Percentiles rank a stretch among this genome's conserved stretches.
Conservation (phyloP, 2,329 filamentous ascomycete species). For the Penicillium sp. region DNA sequence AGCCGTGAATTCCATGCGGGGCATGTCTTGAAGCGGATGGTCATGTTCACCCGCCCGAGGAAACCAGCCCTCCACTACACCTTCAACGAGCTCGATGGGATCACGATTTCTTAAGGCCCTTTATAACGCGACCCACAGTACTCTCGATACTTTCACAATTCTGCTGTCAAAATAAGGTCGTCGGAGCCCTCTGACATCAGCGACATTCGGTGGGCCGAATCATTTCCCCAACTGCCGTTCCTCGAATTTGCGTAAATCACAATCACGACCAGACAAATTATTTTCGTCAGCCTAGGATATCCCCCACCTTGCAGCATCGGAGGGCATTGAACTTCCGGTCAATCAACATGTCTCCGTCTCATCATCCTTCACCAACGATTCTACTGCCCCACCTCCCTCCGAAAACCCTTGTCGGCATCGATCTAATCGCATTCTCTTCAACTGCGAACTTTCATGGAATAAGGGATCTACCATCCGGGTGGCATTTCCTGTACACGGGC, state of each 20-base stretch:
- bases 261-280: background rate
- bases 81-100: too few species aligned
- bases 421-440: conserved; percentile 57
- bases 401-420: conserved; percentile 47
- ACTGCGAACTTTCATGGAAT: conserved; percentile 57
- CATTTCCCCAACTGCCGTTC: conserved; percentile 2
- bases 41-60: too few species aligned
- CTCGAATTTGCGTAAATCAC: background rate
- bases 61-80: too few species aligned
- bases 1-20: too few species aligned
- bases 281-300: background rate
- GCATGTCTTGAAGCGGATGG: too few species aligned
- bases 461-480: conserved; percentile 52
- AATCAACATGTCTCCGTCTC: conserved; percentile 15
- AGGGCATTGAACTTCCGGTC: background rate
- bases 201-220: background rate
- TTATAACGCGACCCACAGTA: background rate
- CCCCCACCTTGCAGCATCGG: background rate
- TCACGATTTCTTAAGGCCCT: too few species aligned
- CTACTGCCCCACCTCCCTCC: conserved; percentile 42
- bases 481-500: conserved; percentile 58
- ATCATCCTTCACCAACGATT: conserved; percentile 36
- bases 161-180: background rate
- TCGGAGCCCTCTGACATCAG: conserved; percentile 1
- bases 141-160: too few species aligned